Evolutionary conservation across 495 filamentous ascomycete genomes (phyloP).

Genomic region (Penicillium lividum): DNA sequence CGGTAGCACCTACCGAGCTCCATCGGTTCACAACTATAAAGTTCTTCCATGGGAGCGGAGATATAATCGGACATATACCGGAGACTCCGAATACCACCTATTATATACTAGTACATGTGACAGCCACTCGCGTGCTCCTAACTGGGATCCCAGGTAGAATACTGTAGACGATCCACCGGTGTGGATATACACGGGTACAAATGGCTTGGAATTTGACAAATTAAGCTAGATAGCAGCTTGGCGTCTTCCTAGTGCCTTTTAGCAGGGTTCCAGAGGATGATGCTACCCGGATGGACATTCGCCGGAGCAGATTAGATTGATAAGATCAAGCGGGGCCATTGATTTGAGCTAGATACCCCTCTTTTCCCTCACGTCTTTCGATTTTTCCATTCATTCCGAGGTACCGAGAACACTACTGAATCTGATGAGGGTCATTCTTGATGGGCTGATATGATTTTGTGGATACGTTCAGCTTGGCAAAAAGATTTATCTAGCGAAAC

Average conservation of each 20-base stretch:
- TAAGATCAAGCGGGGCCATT: slow-evolving; percentile 17
- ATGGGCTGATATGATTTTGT: neutral
- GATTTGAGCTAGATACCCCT: slow-evolving; percentile 9
- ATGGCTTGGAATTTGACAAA: neutral
- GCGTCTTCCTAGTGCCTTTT: neutral
- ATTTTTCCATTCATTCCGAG: neutral
- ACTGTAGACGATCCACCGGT: neutral
- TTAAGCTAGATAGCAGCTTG: neutral
- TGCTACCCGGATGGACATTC: slow-evolving; percentile 14
- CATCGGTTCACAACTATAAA: neutral
- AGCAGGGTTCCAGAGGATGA: slow-evolving; percentile 4
- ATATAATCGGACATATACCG: neutral
- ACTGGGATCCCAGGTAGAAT: neutral
- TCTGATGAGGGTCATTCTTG: neutral
- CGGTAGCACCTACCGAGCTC: slow-evolving; percentile 2
- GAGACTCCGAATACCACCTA: neutral
- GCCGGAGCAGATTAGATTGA: slow-evolving; percentile 27
- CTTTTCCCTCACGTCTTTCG: neutral
- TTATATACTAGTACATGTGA: neutral
- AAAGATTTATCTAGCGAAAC: neutral
- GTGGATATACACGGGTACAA: neutral
- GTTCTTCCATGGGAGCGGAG: neutral
- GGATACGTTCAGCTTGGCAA: neutral
- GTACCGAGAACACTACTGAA: neutral
- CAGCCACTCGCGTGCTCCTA: neutral